Percentiles rank a stretch among this genome's conserved stretches.
Conservation (phyloP, 306 rosid genomes). For the Gastrolobium bilobum region DNA sequence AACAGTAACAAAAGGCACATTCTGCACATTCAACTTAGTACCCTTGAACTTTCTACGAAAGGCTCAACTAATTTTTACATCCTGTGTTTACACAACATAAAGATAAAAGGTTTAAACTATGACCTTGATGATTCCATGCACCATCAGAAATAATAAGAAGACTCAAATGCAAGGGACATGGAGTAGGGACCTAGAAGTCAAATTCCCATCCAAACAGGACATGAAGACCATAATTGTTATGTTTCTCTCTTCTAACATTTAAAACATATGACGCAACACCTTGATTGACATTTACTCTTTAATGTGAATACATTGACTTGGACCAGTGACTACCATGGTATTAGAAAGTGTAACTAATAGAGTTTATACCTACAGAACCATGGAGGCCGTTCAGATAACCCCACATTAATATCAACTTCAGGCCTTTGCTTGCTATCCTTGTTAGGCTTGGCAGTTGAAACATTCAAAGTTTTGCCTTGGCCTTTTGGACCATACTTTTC, state of each 20-base stretch:
- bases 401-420: constrained; percentile 80
- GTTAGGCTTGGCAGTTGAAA: constrained; percentile 63
- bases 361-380: constrained; percentile 89
- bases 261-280: constrained; percentile 25
- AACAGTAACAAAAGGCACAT: neutral
- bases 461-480: constrained; percentile 65
- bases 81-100: constrained; percentile 6
- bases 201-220: constrained; percentile 1
- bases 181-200: constrained; percentile 2
- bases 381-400: constrained; percentile 90
- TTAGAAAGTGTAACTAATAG: constrained; percentile 3
- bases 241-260: neutral
- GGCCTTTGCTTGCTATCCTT: constrained; percentile 67
- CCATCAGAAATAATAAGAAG: constrained; percentile 3
- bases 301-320: neutral
- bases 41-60: constrained; percentile 25
- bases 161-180: neutral
- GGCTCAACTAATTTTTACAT: neutral
- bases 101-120: neutral
- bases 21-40: neutral
- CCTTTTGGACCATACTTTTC: constrained; percentile 99
- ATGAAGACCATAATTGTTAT: neutral
- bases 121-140: constrained; percentile 35
- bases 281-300: constrained; percentile 10
- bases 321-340: neutral